Base-by-base conservation (phyloP, 1,284 basidiomycete genomes). In the Trametes hirsuta region DNA sequence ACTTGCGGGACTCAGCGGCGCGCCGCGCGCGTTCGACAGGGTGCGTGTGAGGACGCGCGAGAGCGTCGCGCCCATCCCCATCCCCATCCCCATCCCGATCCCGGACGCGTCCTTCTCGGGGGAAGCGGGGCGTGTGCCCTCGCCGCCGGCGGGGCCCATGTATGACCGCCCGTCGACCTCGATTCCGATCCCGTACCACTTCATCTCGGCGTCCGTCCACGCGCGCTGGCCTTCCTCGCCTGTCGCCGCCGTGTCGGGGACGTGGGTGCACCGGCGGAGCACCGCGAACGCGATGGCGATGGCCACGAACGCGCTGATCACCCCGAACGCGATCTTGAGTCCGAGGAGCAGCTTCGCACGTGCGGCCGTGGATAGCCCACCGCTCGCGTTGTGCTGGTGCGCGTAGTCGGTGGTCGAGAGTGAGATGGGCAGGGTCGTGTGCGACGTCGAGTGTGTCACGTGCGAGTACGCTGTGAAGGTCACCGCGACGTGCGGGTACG, bases 401-500 rank as follows among this genome's bases (percentile, higher is more conserved):
- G 69, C 67, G 58, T 71, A 70, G 53, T 75, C 75, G 9, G 75
- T 66, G 18, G 77, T 69, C 2, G 79, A 76, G 25, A 87, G 75
- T 35, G 81, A 79, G 47, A 93, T 75, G 1, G 78, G 73, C n/a
- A 92, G 76, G 47, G 69, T 80, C 1, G 86, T 76, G 67, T 88
- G 86, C 11, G 90, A 93, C 0, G 84, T 88, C 8, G 90, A 89
- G 67, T 88, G 88, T 2, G 87, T 91, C 25, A 80, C 60, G 47
- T 72, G 76, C 42, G 87, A 88, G 71, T 85, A 88, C 2, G 86
- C 84, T 5, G 86, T 85, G 66, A 91, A 88, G 5, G 81, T 82
- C 52, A 87, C 76, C 2, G 74, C 71, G 45, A 87, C 76, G 53
- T 79, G 78, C 6, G 74, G 67, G 35, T 74, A 53, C 62, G 66